Conservation (phyloP, 768 basidiomycete genomes). For the Leccinum subtestaceum region DNA sequence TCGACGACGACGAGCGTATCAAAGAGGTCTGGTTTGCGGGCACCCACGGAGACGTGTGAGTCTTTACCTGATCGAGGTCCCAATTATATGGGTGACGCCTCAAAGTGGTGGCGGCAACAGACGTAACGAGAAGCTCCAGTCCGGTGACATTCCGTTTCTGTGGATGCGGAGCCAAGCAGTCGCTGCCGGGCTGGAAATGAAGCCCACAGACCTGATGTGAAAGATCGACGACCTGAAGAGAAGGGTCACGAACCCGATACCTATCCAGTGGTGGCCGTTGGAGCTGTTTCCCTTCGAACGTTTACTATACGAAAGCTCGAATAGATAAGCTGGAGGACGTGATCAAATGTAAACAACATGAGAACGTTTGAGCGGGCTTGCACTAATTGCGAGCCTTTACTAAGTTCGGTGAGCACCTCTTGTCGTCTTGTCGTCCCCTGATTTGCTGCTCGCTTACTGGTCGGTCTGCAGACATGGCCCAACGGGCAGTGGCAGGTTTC, state of each 20-base stretch:
- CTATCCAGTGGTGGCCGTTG: conserved; percentile 21
- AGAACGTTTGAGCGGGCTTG: conserved; percentile 8
- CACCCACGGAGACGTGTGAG: conserved; percentile 39
- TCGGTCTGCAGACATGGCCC: conserved; percentile 4
- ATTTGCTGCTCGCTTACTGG: not conserved
- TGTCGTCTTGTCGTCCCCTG: not conserved
- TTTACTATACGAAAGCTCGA: conserved; percentile 28
- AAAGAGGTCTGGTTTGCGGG: conserved; percentile 47
- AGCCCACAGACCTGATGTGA: conserved; percentile 26
- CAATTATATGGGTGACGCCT: not conserved
- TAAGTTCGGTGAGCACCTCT: conserved; percentile 14
- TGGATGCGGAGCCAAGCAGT: conserved; percentile 34
- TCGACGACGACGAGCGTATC: conserved; percentile 20
- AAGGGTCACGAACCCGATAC: conserved; percentile 16
- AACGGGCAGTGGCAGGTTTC: not conserved
- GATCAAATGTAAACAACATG: no score
- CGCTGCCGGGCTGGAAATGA: conserved; percentile 23
- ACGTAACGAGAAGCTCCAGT: conserved; percentile 27
- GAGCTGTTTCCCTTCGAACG: conserved; percentile 24
- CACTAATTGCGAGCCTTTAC: conserved; percentile 24
- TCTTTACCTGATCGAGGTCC: not conserved
- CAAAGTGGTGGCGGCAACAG: conserved; percentile 31
- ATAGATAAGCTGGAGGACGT: not conserved
- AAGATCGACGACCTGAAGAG: conserved; percentile 28
- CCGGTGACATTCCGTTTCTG: conserved; percentile 27